Evolutionary conservation across 2,329 filamentous ascomycete species (phyloP).

Genomic region (Trichoderma aggressivum): DNA sequence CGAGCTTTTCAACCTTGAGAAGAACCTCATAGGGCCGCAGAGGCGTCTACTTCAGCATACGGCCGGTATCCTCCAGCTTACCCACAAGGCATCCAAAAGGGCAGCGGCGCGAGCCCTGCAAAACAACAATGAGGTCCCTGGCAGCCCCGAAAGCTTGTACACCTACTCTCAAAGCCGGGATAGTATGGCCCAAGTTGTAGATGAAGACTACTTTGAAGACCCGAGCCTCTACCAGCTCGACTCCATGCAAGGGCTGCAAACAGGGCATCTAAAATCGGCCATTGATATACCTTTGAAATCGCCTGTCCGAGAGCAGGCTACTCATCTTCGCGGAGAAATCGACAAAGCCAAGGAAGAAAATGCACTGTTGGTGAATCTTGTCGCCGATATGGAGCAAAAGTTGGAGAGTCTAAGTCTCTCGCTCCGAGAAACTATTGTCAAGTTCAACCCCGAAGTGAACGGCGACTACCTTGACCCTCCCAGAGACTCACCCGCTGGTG

Average conservation of each 20-base stretch:
- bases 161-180: constrained; percentile 61
- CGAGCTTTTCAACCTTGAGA: constrained; percentile 77
- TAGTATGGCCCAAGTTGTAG: constrained; percentile 52
- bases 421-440: constrained; percentile 63
- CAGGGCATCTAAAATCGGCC: constrained; percentile 24
- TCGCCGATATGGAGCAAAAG: constrained; percentile 37
- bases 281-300: constrained; percentile 60
- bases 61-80: constrained; percentile 85
- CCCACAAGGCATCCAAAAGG: constrained; percentile 70
- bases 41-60: constrained; percentile 81
- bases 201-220: constrained; percentile 70
- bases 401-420: constrained; percentile 66
- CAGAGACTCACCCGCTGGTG: constrained; percentile 25
- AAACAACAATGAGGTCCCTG: constrained; percentile 57
- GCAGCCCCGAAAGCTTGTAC: constrained; percentile 74
- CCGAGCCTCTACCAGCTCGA: constrained; percentile 70
- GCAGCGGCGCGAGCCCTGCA: constrained; percentile 38
- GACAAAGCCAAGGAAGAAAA: constrained; percentile 48
- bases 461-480: constrained; percentile 45
- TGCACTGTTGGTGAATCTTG: constrained; percentile 28
- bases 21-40: constrained; percentile 70
- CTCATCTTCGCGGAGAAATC: constrained; percentile 47
- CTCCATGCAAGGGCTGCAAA: constrained; percentile 49
- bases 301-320: constrained; percentile 52
- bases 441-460: constrained; percentile 56